These are phyloP conservation scores for Boletus subparvulus DNA, from an alignment of 768 basidiomycete species.

Conservation along the genomic window DNA sequence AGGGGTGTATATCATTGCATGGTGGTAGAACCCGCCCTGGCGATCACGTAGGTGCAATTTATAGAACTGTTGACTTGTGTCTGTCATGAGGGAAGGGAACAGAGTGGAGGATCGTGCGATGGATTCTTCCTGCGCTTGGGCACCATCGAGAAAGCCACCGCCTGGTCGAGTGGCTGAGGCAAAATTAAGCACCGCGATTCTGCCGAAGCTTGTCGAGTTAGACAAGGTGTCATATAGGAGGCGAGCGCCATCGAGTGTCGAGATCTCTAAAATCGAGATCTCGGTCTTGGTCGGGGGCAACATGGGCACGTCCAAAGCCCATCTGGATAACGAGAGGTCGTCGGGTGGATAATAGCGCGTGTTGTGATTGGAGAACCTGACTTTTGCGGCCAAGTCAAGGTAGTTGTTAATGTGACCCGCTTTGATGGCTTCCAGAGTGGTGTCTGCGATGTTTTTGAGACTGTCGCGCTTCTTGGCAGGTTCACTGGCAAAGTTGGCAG, in stretches of 20 bases:
- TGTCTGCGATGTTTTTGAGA: slow-evolving; percentile 46
- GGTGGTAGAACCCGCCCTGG: slow-evolving; percentile 64
- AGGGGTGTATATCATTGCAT: slow-evolving; percentile 77
- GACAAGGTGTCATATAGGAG: slow-evolving; percentile 29
- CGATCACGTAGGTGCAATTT: slow-evolving; percentile 49
- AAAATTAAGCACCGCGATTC: slow-evolving; percentile 70
- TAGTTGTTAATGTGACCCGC: slow-evolving; percentile 40
- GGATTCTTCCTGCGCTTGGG: slow-evolving; percentile 79
- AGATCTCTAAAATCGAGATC: slow-evolving; percentile 56
- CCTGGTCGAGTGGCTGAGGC: slow-evolving; percentile 75
- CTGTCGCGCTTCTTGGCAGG: slow-evolving; percentile 7
- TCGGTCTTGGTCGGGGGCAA: slow-evolving; percentile 24
- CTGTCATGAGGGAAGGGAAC: slow-evolving; percentile 58
- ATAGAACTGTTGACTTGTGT: slow-evolving; percentile 60
- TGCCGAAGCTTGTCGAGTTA: slow-evolving; percentile 19
- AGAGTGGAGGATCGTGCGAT: slow-evolving; percentile 76
- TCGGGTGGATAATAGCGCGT: slow-evolving; percentile 54
- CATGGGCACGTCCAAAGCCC: slow-evolving; percentile 33
- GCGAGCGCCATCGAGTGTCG: slow-evolving; percentile 64
- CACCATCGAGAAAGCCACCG: slow-evolving; percentile 71
- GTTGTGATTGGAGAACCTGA: slow-evolving; percentile 37
- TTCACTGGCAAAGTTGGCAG: not conserved
- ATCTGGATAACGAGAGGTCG: slow-evolving; percentile 46
- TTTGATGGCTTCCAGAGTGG: slow-evolving; percentile 50
- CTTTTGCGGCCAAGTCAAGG: slow-evolving; percentile 36